Evolutionary conservation across 306 rosid genomes (phyloP), one percentile per base, ranked within the genome.

Genomic region (Prunus fruticosa): DNA sequence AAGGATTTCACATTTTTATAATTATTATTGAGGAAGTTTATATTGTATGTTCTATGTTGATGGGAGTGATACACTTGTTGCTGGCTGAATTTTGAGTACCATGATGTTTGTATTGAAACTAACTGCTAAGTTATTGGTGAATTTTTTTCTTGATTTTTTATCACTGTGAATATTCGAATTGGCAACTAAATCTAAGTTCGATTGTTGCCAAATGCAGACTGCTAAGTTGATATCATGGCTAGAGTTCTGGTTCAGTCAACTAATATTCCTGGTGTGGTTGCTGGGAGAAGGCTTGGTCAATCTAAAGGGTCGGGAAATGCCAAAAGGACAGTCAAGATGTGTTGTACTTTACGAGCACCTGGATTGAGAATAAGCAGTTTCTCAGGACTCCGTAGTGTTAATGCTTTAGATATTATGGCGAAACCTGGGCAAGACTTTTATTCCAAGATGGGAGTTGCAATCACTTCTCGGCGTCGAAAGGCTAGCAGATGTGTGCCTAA

Each of bases 181-280:
- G 76, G 25, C 12, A 19, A 45, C 80, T 82, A 64, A 64, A 73
- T 60, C 25, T 27, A 77, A 75, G 22, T 15, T 50, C 70, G 25
- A 13, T 76, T 51, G 52, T 69, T 9, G 43, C 45, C 11, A 34
- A 64, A 57, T 79, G 82, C 88, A 81, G 89, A 72, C 47, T 30
- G 75, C 62, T 51, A 41, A 81, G 72, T 27, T 19, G 82, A 66
- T 66, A 74, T 87, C 87, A 94, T 94, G 98, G 90, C 93, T 66
- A 84, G 87, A 88, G 88, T 86, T 84, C 86, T 95, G 82, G 92
- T 93, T 76, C 98, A 95, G 85, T 86, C 98, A 15, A 64, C 91
- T 70, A 85, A 84, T 87, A 73, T 88, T 73, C 98, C 98, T 32
- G 84, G 87, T 30, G 45, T 88, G 70, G 85, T 86, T 63, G 75